Evolutionary conservation across 2,329 filamentous ascomycete genomes (phyloP).

Genomic region (Zymoseptoria crescenta): DNA sequence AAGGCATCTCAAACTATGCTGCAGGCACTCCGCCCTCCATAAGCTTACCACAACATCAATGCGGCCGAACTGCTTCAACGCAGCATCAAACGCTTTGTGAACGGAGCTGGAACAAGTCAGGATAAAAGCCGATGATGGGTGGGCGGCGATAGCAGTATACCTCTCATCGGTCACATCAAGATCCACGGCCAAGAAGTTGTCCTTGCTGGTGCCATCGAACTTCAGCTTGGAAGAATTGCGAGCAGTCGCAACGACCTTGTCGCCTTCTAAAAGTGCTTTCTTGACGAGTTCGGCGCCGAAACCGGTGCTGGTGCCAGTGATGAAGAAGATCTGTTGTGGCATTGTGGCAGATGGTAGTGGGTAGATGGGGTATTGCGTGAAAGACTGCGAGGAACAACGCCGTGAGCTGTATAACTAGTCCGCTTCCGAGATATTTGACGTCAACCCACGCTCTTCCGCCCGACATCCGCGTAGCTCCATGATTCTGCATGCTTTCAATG

Average conservation of each 20-base stretch:
- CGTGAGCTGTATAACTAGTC: too few relatives aligned
- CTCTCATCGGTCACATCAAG: constrained; percentile 45
- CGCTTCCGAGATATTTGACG: not conserved
- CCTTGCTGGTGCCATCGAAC: constrained; percentile 33
- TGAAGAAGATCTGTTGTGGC: constrained; percentile 40
- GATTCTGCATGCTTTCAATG: not conserved
- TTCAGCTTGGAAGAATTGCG: constrained; percentile 38
- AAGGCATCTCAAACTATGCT: constrained; percentile 18
- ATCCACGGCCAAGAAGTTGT: constrained; percentile 43
- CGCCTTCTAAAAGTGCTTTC: constrained; percentile 35
- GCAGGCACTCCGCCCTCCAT: not conserved
- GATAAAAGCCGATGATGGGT: not conserved
- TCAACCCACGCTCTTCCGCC: not conserved
- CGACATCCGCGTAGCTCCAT: not conserved
- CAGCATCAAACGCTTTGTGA: constrained; percentile 38
- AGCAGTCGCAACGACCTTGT: constrained; percentile 40
- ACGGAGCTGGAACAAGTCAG: constrained; percentile 31
- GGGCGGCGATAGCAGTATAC: constrained; percentile 29
- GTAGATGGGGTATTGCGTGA: not conserved
- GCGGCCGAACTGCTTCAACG: constrained; percentile 44
- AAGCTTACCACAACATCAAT: constrained; percentile 45
- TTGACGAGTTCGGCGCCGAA: constrained; percentile 41
- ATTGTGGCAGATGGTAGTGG: constrained; percentile 18
- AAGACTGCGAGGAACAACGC: too few relatives aligned
- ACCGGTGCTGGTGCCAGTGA: constrained; percentile 42